Base-by-base conservation (phyloP, 176 grass and related monocot genomes). In the Phoenix roebelenii region DNA sequence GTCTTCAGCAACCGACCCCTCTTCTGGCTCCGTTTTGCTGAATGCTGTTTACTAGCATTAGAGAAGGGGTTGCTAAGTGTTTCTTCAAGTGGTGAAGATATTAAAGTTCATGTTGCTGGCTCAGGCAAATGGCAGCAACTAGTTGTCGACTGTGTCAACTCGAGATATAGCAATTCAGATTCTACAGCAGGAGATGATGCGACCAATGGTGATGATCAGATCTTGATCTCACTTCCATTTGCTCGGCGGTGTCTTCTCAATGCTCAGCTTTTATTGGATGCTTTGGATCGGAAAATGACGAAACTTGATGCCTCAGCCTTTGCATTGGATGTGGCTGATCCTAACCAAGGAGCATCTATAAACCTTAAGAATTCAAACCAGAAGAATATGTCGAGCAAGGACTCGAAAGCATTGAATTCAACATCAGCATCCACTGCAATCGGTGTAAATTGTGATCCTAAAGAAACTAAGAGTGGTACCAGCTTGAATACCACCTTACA, bases 1-100 rank as follows among this genome's bases (percentile, higher is more conserved):
- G 75, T 95, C 53, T 87, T 89, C 56, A 78, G 67, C 62, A 66
- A 79, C 10, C 70, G 61, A 10, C 77, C 90, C 53, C 72, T 95
- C 72, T 80, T 95, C 65, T 95, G 90, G 90, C 85, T 95, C 32
- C 82, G 90, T 22, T 89, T 95, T 74, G 80, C 90, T 0, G 90
- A 95, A 67, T 95, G 90, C 76, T 77, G 83, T 49, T 65, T 95
- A 48, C 67, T 84, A 69, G 83, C 86, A 67, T 60, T 89, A 52
- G 86, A 84, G 62, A 89, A 67, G 77, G 86, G 90, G 35, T 53
- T 89, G 51, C 70, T 86, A 23, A 70, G 52, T 49, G 61, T 74
- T 64, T 61, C 76, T 59, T 80, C 59, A 22, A 61, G 55, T 53
- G 62, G 79, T 50, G 79, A 86, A 54, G 71, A 72, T 72, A 76